Conservation (phyloP, 371 early-diverging fungal species). For the Apophysomyces trapeziformis region DNA sequence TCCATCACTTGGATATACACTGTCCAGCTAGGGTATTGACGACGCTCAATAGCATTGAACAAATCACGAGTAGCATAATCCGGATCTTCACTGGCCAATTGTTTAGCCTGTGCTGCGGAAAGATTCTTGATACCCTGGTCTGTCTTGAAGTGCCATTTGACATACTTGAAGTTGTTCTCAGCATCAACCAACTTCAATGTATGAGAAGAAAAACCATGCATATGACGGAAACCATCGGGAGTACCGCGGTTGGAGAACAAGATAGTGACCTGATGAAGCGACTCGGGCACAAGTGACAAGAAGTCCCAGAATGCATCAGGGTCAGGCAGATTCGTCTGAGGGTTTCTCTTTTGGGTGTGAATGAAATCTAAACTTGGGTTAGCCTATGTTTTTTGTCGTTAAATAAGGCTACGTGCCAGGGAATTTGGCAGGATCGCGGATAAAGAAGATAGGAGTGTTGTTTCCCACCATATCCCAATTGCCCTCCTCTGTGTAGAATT, state of each 20-base stretch:
- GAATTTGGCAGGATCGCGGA: constrained; percentile 82
- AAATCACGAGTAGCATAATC: constrained; percentile 81
- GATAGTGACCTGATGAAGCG: constrained; percentile 81
- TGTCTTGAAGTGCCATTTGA: constrained; percentile 90
- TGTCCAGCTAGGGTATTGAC: constrained; percentile 78
- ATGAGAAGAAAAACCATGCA: constrained; percentile 83
- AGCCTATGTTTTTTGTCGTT: background rate
- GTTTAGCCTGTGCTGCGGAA: constrained; percentile 62
- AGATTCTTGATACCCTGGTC: constrained; percentile 82
- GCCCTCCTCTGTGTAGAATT: constrained; percentile 81
- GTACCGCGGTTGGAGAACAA: constrained; percentile 85
- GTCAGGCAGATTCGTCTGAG: constrained; percentile 68
- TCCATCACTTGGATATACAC: constrained; percentile 79
- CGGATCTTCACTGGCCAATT: constrained; percentile 68
- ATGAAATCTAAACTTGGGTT: constrained; percentile 61
- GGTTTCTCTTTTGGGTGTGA: constrained; percentile 84
- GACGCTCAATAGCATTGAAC: constrained; percentile 73
- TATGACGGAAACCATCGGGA: constrained; percentile 79
- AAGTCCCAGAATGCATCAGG: constrained; percentile 74
- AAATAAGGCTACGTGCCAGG: constrained; percentile 38
- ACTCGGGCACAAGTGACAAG: constrained; percentile 76
- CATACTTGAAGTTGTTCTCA: constrained; percentile 70
- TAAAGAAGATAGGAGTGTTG: constrained; percentile 73
- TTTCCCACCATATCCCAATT: constrained; percentile 83
- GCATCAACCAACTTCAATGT: constrained; percentile 78